Base-by-base conservation (phyloP, 768 basidiomycete genomes). In the Pleurotus sapidus region DNA sequence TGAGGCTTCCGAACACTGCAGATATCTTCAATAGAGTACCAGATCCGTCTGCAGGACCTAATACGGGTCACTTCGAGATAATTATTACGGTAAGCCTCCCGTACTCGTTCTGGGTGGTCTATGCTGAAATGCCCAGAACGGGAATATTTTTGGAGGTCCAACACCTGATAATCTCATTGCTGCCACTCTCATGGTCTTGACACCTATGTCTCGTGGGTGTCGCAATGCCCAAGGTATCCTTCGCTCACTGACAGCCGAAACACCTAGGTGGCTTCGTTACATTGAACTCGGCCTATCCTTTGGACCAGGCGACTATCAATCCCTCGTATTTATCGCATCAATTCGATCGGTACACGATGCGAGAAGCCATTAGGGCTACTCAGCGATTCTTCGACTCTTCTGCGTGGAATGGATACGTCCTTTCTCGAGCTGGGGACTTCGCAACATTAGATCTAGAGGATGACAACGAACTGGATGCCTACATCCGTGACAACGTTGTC, bases 271-370 rank as follows among this genome's bases (percentile, higher is more conserved):
- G 77, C 18, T 65, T 64, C 8, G 57, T 76, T n/a, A 71, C 64
- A n/a, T 59, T 84, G 42, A 74, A 67, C 38, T 77, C 79, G 14
- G 71, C 68, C 23, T 66, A 77, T 61, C 73, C 82, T 11, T 83
- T 84, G 65, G 71, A 69, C 27, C 45, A 67, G 23, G 83, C 84
- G 0, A 50, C 71, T 20, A 82, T 87, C 64, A 73, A 87, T 61
- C 79, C 81, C 6, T 74, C 74, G 43, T 75, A 79, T 65, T 68
- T 80, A n/a, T 64, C 54, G 25, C 67, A 68, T 5, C 43, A 57
- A 1, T 68, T 72, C 39, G 77, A 76, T 54, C 64, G 70, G 4
- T 57, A 64, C 25, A 63, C 65, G 0, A 56, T 74, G 58, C 61
- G 68, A 4, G 66, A 69, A 42, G 57, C 61, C 6, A 59, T 73